Base-by-base conservation (phyloP, 148 eudicot species). In the Cornus suecica region DNA sequence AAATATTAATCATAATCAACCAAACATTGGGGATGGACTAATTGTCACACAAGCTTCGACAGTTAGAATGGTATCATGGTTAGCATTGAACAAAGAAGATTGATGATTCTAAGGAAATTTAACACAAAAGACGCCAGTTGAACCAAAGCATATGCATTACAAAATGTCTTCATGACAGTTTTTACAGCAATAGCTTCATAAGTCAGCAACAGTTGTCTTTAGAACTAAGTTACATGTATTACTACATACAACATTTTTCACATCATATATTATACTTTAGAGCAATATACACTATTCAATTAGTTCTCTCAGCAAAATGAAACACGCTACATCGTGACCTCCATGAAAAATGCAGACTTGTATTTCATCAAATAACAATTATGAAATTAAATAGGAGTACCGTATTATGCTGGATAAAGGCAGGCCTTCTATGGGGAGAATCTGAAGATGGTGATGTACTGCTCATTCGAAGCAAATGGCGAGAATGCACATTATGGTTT, bases 401-500 rank as follows among this genome's bases (percentile, higher is more conserved):
- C 97, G 25, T 67, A 80, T 75, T 89, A 58, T 58, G 62, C n/a
- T 58, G 62, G 62, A 58, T 18, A 72, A 75, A 82, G 56, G 86
- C 84, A 30, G 88, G 82, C 80, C 86, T 93, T 80, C 86, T 86
- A 74, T 84, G 89, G 73, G 88, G 90, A 77, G 99, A 87, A 83
- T 91, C 99, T 24, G 97, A 90, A 74, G 90, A 91, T 25, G 99
- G 99, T 30, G 99, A 95, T 63, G 86, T 76, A 74, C 97, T 93
- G 86, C 84, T 92, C 88, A 86, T 77, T 32, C 90, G 90, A 42
- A 79, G 87, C 76, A 87, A 75, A 66, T 83, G 90, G 70, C 94
- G 89, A 77, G 90, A 78, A 51, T 76, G 92, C 13, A 75, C 70
- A 80, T 82, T 89, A 65, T 79, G 85, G 85, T 89, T 87, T 24